A percentile compares a stretch with the other conserved stretches of the same genome.
These are phyloP conservation scores for Lunularia cruciata DNA, from an alignment of 225 moss, liverwort and hornwort species.

Conservation along the genomic window DNA sequence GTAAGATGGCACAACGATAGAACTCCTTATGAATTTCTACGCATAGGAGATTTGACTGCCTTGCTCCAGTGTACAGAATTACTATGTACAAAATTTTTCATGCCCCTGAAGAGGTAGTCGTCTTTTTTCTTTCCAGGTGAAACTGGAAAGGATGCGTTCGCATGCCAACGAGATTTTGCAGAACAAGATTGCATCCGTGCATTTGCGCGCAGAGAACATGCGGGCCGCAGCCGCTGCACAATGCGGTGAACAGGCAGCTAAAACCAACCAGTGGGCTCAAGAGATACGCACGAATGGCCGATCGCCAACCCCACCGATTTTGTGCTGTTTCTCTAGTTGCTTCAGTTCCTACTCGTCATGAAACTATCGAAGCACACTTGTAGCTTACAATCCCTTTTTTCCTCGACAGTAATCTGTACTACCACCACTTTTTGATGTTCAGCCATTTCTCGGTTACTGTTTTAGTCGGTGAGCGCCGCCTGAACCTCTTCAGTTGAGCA, in stretches of 20 bases:
- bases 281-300: constrained; percentile 53
- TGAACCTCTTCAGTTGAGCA: neutral
- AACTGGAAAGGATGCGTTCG: constrained; percentile 91
- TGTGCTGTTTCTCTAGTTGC: constrained; percentile 30
- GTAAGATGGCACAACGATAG: constrained; percentile 23
- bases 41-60: too few relatives aligned
- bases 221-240: constrained; percentile 77
- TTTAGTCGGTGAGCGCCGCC: constrained; percentile 3
- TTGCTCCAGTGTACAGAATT: too few relatives aligned
- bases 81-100: too few relatives aligned
- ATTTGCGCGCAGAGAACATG: constrained; percentile 79
- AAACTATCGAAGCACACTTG: neutral
- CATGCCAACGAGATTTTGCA: constrained; percentile 83
- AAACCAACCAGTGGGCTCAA: constrained; percentile 57
- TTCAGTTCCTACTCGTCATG: constrained; percentile 14
- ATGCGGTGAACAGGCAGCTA: constrained; percentile 75
- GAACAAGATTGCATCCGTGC: constrained; percentile 77
- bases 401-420: neutral
- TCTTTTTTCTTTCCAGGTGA: constrained; percentile 55
- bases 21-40: too few relatives aligned
- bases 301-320: constrained; percentile 27
- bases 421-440: constrained; percentile 1
- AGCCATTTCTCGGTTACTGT: neutral
- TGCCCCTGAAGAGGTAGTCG: too few relatives aligned
- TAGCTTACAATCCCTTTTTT: neutral